Conservation (phyloP, 768 basidiomycete species). For the Rossbeevera mucosa region DNA sequence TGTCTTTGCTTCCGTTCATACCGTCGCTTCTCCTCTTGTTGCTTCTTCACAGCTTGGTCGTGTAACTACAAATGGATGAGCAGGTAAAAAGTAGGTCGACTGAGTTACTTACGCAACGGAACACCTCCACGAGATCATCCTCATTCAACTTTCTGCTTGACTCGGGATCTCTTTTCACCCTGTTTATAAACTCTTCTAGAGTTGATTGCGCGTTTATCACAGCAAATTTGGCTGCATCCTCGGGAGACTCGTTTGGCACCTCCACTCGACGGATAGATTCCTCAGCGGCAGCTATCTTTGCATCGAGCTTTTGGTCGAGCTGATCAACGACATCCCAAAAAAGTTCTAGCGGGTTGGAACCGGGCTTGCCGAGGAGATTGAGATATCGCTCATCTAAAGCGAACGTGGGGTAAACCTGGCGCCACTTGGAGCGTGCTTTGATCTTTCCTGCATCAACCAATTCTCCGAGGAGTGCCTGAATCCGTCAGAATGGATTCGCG, state of each 20-base stretch:
- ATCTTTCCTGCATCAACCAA: conserved; percentile 64
- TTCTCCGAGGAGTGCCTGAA: conserved; percentile 64
- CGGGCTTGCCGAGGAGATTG: conserved; percentile 84
- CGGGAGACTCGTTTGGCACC: conserved; percentile 28
- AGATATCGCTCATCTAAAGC: conserved; percentile 78
- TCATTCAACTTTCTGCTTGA: conserved; percentile 43
- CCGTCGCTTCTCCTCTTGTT: conserved; percentile 83
- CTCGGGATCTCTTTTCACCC: conserved; percentile 55
- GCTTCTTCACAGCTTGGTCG: conserved; percentile 63
- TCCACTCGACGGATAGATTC: conserved; percentile 48
- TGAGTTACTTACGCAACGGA: conserved; percentile 49
- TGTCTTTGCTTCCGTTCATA: conserved; percentile 81
- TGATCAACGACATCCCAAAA: conserved; percentile 93
- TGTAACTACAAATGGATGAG: conserved; percentile 51
- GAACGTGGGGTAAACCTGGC: conserved; percentile 76
- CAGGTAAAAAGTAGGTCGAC: background rate
- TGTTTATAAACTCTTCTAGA: conserved; percentile 55
- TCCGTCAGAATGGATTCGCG: background rate
- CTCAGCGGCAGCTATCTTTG: conserved; percentile 67
- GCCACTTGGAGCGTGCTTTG: conserved; percentile 87
- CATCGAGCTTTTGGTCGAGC: conserved; percentile 81
- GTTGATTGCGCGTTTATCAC: conserved; percentile 53
- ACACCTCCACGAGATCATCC: conserved; percentile 56
- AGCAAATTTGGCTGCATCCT: conserved; percentile 33
- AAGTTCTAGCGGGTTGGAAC: conserved; percentile 91